Evolutionary conservation across 2,329 filamentous ascomycete species (phyloP), one percentile per base, ranked within the genome.

Genomic region (Pestalotiopsis sp.): DNA sequence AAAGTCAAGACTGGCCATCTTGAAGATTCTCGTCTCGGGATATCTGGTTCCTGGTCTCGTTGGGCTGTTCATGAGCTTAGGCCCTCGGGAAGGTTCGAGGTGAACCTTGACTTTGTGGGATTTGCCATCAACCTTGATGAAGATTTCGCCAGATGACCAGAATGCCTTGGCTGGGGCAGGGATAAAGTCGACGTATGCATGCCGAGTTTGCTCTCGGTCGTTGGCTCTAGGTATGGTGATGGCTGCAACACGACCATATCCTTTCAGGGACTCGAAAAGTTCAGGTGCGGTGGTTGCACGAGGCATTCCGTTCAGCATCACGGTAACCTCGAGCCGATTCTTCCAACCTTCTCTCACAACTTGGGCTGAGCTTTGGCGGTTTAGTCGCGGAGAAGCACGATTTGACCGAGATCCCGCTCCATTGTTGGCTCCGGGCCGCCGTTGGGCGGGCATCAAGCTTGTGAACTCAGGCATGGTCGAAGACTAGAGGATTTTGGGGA

Each of bases 201-300:
- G 76, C 0, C 80, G 79, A 39, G 78, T 78, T 66, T 79, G 75
- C 31, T 79, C 68, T n/a, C 86, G 80, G 38, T 79, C 71, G 5
- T 72, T 69, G 63, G 81, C 75, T 61, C 87, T 84, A 63, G 82
- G 85, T 1, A 92, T 80, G 14, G 91, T 87, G 45, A 93, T 87
- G 45, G 80, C 85, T 3, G 78, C 78, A 13, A 93, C 83, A 5
- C 79, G 80, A 0, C 90, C 90, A 68, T 88, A 81, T 0, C 73
- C 69, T 1, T 79, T 76, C 70, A 93, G 87, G 20, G 83, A 83
- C 2, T 81, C 74, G 76, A 85, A 88, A 1, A 93, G 75, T 17
- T 85, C 78, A 31, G 75, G 77, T 0, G 82, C 79, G 0, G 80
- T 83, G 0, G 81, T 77, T 7, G 77, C 73, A 0, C 41, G 12